Evolutionary conservation across 768 basidiomycete species (phyloP), one percentile per base, ranked within the genome.

Genomic region (Suillus clintonianus): DNA sequence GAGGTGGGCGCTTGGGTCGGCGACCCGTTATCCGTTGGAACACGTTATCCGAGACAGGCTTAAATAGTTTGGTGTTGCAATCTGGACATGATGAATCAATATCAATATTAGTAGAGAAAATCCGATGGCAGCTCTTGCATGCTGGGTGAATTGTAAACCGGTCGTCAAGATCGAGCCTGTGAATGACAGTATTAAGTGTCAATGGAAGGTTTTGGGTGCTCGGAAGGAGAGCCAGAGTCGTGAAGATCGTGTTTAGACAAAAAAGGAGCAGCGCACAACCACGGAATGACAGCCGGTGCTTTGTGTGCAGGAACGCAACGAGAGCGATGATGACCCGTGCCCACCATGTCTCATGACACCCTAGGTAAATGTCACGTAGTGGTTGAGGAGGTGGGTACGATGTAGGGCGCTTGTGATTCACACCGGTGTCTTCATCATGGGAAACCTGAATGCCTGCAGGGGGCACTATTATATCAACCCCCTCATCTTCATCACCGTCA

Each of bases 231-330:
- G 59, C 56, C 36, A 66, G 50, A 22, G 54, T 34, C 14, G 57
- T 39, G 36, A 70, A 66, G 34, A 69, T 66, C 5, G 60, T 24
- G 24, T 60, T 56, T 13, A 66, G 32, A 39, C 48, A 62, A 42
- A 67, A 62, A 8, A 72, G 58, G 19, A 69, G 41, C 27, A 69
- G 32, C 14, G 48, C 63, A 41, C 68, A 69, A 14, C 66, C 71
- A 24, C 66, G 66, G 45, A 72, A 72, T 9, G 71, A 65, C 36
- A 72, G 58, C 45, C 64, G 70, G 48, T 70, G 68, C n/a, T 56
- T 62, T 17, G 66, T 66, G 53, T 72, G 71, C 11, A 72, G 68
- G 24, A 67, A 62, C 17, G 61, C 66, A 34, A 70, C 62, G 22
- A 71, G 61, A 19, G 66, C 13, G 11, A 70, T 22, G 15, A 66